A percentile compares a stretch with the other conserved stretches of the same genome.
Evolutionary conservation across 306 rosid genomes (phyloP).

Genomic region (Acmispon strigosus): DNA sequence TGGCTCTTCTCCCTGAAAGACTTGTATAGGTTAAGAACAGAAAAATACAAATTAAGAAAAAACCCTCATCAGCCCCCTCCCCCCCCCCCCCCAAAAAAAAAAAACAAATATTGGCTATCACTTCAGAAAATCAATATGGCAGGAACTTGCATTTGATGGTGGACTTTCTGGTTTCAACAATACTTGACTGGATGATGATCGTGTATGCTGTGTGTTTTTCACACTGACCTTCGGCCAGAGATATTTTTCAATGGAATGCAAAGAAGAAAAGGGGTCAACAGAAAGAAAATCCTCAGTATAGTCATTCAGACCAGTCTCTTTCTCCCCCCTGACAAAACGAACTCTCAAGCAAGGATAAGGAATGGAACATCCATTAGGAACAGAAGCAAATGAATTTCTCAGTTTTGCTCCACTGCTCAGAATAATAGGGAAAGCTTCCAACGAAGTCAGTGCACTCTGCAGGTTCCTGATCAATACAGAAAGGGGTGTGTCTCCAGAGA

Average conservation of each 20-base stretch:
- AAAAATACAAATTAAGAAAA: conserved; percentile 4
- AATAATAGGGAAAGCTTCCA: conserved; percentile 82
- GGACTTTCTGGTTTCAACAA: conserved; percentile 42
- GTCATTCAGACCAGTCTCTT: conserved; percentile 56
- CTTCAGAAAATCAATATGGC: conserved; percentile 3
- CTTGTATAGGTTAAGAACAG: neutral
- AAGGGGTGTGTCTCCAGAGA: conserved; percentile 45
- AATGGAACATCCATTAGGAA: conserved; percentile 57
- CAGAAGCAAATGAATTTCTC: conserved; percentile 55
- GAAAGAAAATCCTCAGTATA: conserved; percentile 49
- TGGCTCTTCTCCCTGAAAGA: conserved; percentile 39
- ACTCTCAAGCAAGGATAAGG: conserved; percentile 69
- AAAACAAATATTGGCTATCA: neutral
- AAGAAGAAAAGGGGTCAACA: conserved; percentile 75
- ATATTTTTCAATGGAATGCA: conserved; percentile 66
- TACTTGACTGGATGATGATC: conserved; percentile 31
- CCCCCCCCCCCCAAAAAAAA: neutral
- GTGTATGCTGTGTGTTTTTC: conserved; percentile 19
- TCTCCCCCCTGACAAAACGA: conserved; percentile 67
- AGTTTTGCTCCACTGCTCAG: conserved; percentile 51
- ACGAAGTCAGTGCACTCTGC: conserved; percentile 69
- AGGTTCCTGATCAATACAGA: conserved; percentile 53
- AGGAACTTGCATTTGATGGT: conserved; percentile 43
- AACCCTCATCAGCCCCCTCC: neutral
- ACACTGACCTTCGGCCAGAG: conserved; percentile 66